Conservation (phyloP, 805 yeast species). For the Pichia sporocuriosa region DNA sequence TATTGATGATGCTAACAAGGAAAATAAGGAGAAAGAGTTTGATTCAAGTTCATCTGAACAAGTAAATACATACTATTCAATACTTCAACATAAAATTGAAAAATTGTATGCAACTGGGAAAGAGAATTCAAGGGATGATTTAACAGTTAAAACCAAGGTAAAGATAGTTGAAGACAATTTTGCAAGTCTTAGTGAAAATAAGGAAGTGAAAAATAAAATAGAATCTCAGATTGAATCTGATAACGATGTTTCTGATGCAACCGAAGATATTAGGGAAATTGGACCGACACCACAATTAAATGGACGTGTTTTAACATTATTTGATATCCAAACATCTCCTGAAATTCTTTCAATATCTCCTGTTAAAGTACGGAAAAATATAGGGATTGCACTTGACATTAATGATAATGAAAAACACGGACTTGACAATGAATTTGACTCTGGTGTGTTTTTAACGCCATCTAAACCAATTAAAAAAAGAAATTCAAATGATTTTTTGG, state of each 20-base stretch:
- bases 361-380: neutral
- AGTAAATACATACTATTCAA: constrained; percentile 1
- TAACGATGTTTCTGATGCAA: constrained; percentile 9
- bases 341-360: constrained; percentile 8
- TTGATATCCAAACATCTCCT: constrained; percentile 42
- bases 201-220: too few relatives aligned
- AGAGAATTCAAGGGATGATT: neutral
- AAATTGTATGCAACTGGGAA: neutral
- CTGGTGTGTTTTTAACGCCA: constrained; percentile 24
- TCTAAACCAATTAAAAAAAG: constrained; percentile 11
- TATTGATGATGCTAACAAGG: neutral
- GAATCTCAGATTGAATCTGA: neutral
- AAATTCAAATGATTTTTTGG: neutral
- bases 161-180: neutral
- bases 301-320: constrained; percentile 68
- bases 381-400: neutral
- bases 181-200: neutral
- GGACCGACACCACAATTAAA: constrained; percentile 88
- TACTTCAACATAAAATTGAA: neutral
- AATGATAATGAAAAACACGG: neutral
- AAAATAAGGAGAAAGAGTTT: neutral
- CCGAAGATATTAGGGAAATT: constrained; percentile 32
- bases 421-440: neutral
- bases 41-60: neutral
- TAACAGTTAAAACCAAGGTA: too few relatives aligned